Base-by-base conservation (phyloP, 257 asterid genomes). In the Salvia splendens region DNA sequence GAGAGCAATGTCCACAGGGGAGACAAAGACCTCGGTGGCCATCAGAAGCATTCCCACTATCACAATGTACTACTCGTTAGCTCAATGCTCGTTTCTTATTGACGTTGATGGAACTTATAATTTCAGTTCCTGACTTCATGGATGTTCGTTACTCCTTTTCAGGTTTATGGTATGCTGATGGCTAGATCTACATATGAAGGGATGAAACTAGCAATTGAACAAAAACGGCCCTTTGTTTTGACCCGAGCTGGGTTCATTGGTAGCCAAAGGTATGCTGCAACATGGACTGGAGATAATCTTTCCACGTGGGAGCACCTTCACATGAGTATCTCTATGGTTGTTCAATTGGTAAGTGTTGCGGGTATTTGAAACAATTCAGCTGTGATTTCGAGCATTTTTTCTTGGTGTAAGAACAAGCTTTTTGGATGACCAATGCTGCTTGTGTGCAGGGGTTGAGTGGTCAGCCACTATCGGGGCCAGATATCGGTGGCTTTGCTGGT, bases 111-210 rank as follows among this genome's bases (percentile, higher is more conserved):
- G 65, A 32, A 46, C 67, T 20, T 30, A 35, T 28, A 6, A 32
- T 54, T 51, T 46, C 30, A 8, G 42, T 43, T 69, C 14, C 20
- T n/a, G 24, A 61, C 38, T 16, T 43, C 41, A 24, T 49, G 14
- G 47, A 52, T 58, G 14, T 3, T 59, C 46, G 11, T 50, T 36
- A 6, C 20, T 46, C 17, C 12, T 49, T 64, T 60, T 43, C 68
- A 93, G 98, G 98, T 88, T 73, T 93, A 93, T 76, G 99, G 99
- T 54, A 79, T 86, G 95, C 88, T 93, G 84, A 93, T 93, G 99
- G 96, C 97, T 40, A 84, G 95, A 81, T 93, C 99, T 49, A 90
- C 99, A 36, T 82, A 82, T 47, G 96, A 93, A 72, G 97, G 99
- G 70, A 88, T 90, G 99, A 81, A 84, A 82, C 82, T 85, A 66